Conservation (phyloP, 1,284 basidiomycete genomes). For the Cutaneotrichosporon sp. region DNA sequence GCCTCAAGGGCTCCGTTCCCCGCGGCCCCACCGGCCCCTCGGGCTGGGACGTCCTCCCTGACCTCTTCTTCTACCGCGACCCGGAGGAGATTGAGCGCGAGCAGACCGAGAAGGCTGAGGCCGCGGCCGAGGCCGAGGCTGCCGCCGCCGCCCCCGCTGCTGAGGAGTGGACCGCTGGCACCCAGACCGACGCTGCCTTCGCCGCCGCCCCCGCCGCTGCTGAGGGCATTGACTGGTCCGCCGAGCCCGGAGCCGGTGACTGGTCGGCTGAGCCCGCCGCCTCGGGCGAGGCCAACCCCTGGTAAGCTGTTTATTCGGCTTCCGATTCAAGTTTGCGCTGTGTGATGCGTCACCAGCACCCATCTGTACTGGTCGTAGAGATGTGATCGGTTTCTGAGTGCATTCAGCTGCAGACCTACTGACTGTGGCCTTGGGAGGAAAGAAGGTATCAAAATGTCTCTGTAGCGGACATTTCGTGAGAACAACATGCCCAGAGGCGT, state of each 20-base stretch:
- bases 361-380: constrained; percentile 4
- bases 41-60: constrained; percentile 96
- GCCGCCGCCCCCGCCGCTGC: constrained; percentile 71
- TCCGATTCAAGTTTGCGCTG: not conserved
- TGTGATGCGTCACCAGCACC: constrained; percentile 2
- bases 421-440: too few relatives aligned
- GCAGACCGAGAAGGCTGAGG: constrained; percentile 82
- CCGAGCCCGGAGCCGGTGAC: constrained; percentile 55
- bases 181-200: constrained; percentile 66
- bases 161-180: constrained; percentile 72
- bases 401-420: too few relatives aligned
- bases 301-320: constrained; percentile 20
- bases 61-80: constrained; percentile 99
- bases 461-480: too few relatives aligned
- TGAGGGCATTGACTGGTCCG: constrained; percentile 73
- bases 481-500: too few relatives aligned
- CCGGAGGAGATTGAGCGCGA: constrained; percentile 98
- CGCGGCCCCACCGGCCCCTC: constrained; percentile 77
- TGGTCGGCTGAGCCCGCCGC: constrained; percentile 37
- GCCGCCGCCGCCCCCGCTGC: constrained; percentile 49
- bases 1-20: constrained; percentile 86
- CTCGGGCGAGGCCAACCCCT: constrained; percentile 27
- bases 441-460: too few relatives aligned
- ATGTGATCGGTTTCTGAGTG: too few relatives aligned
- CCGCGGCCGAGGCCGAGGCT: constrained; percentile 57